phyloP scores from a whole-genome alignment of 2,329 filamentous ascomycete species.

The Cladosporium sphaerospermum region DNA sequence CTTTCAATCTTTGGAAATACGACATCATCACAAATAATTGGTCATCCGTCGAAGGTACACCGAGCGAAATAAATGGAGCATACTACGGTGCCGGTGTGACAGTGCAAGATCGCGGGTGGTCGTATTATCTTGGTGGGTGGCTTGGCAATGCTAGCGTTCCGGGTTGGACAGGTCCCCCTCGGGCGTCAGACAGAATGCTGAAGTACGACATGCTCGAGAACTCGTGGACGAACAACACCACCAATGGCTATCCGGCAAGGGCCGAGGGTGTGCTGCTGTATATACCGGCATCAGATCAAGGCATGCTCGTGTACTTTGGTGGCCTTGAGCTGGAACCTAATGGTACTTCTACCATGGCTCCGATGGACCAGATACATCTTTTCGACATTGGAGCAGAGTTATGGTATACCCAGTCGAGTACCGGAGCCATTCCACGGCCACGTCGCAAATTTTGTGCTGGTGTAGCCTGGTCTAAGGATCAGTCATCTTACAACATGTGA shows the following conservation, averaged over 20 bases:
- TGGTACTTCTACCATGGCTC: constrained; percentile 35
- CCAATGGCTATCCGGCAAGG: constrained; percentile 47
- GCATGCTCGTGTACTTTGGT: constrained; percentile 57
- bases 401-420: constrained; percentile 56
- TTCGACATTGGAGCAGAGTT: constrained; percentile 55
- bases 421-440: constrained; percentile 44
- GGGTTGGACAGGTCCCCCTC: constrained; percentile 44
- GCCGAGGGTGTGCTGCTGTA: constrained; percentile 58
- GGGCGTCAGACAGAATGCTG: constrained; percentile 49
- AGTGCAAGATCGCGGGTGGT: constrained; percentile 49
- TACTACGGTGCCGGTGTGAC: constrained; percentile 54
- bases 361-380: constrained; percentile 48
- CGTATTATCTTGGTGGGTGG: constrained; percentile 60
- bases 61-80: constrained; percentile 37
- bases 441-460: constrained; percentile 43
- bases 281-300: constrained; percentile 53
- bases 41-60: constrained; percentile 37
- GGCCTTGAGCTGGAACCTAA: constrained; percentile 49
- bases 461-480: too few species aligned
- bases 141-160: constrained; percentile 49
- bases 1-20: constrained; percentile 52
- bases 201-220: constrained; percentile 47
- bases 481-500: too few species aligned
- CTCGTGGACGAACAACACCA: constrained; percentile 34
- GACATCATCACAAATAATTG: constrained; percentile 53